These are phyloP conservation scores for Acanthamoeba healyi DNA, from an alignment of 208 protist species.

Conservation along the genomic window DNA sequence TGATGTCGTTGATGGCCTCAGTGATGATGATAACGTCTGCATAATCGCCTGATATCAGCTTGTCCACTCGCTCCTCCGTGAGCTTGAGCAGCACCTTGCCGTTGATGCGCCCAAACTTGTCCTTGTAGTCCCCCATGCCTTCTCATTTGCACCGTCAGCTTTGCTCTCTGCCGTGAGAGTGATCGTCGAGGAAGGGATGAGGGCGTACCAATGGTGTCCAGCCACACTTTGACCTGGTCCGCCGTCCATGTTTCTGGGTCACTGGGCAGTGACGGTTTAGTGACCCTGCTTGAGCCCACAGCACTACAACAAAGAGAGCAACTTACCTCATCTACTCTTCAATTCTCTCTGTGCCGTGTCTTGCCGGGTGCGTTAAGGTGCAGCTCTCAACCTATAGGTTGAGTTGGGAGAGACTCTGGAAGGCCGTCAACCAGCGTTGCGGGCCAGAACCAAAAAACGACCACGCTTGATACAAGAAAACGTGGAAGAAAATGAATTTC, in stretches of 20 bases:
- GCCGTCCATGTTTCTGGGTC: slow-evolving; percentile 3
- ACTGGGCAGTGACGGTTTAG: neutral
- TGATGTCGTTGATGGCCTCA: slow-evolving; percentile 48
- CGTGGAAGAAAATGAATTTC: neutral
- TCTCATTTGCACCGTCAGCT: neutral
- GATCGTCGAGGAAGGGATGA: no score
- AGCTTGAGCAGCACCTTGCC: slow-evolving; percentile 2
- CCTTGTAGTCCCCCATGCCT: slow-evolving; percentile 20
- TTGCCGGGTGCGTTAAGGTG: no score
- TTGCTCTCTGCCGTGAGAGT: no score
- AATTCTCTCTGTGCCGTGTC: no score
- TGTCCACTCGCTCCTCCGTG: slow-evolving; percentile 38
- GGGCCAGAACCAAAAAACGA: no score
- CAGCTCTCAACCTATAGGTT: no score
- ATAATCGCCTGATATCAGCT: neutral
- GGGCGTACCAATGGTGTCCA: slow-evolving; percentile 4
- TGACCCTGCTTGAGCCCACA: no score
- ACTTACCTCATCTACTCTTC: neutral
- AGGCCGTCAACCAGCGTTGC: no score
- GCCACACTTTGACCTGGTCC: slow-evolving; percentile 20
- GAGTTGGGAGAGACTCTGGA: no score
- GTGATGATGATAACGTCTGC: slow-evolving; percentile 8
- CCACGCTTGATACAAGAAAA: no score
- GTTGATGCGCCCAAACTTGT: slow-evolving; percentile 55
- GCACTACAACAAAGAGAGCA: no score